Conservation (phyloP, 495 filamentous ascomycete genomes). For the Talaromyces thailandensis region DNA sequence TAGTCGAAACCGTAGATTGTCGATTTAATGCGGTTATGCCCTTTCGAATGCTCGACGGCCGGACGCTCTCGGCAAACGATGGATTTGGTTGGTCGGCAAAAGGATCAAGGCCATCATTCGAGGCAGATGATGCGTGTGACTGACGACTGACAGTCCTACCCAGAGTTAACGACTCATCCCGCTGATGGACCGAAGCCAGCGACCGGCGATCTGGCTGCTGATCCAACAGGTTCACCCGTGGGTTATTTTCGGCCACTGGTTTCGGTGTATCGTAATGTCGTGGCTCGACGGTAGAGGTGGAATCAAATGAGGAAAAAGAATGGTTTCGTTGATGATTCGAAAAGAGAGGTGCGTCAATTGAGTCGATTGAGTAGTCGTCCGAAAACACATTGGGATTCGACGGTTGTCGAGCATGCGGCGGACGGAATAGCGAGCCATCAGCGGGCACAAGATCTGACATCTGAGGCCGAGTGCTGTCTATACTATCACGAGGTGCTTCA, state of each 20-base stretch:
- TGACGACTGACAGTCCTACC: not conserved
- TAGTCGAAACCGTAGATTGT: constrained; percentile 13
- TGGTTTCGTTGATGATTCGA: constrained; percentile 19
- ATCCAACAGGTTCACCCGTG: not conserved
- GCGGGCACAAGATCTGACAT: constrained; percentile 26
- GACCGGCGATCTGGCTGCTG: not conserved
- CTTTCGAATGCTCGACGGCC: constrained; percentile 26
- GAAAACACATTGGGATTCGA: constrained; percentile 43
- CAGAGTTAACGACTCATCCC: not conserved
- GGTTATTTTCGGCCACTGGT: constrained; percentile 1
- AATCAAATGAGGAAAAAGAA: constrained; percentile 27
- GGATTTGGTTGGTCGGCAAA: constrained; percentile 33
- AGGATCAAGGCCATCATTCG: constrained; percentile 23
- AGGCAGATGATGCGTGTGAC: not conserved
- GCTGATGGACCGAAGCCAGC: not conserved
- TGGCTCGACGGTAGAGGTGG: constrained; percentile 5
- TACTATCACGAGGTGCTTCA: constrained; percentile 26
- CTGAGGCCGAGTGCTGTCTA: constrained; percentile 30
- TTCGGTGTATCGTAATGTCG: not conserved
- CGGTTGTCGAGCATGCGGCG: constrained; percentile 21
- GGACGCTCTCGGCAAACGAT: constrained; percentile 25
- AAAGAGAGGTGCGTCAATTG: constrained; percentile 4
- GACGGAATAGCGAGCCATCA: constrained; percentile 26
- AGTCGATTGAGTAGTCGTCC: constrained; percentile 42
- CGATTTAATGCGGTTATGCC: constrained; percentile 7